phyloP scores from a whole-genome alignment of 768 basidiomycete species.

The Leccinellum rugosiceps region DNA sequence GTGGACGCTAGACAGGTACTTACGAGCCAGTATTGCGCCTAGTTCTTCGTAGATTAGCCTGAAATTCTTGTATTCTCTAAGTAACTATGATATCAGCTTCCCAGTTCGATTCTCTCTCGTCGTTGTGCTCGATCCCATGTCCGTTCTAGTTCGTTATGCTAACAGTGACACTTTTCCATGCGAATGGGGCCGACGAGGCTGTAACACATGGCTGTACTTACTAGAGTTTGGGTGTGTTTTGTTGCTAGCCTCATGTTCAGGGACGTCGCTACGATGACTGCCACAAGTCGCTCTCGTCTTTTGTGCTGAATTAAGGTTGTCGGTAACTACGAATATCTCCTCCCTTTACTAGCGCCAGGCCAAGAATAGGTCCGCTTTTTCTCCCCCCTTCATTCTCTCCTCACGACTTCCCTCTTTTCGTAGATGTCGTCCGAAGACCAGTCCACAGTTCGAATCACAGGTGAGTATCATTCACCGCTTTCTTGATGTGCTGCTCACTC shows the following conservation, averaged over 20 bases:
- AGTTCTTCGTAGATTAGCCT: too few relatives aligned
- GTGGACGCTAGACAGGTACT: too few relatives aligned
- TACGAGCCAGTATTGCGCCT: too few relatives aligned
- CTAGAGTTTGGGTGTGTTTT: background rate
- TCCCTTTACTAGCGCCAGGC: background rate
- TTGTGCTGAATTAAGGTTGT: background rate
- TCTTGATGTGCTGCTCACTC: background rate
- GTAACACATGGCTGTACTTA: background rate
- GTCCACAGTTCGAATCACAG: conserved; percentile 25
- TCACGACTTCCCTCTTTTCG: background rate
- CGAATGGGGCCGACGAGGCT: background rate
- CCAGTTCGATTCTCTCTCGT: too few relatives aligned
- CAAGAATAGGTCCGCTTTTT: background rate
- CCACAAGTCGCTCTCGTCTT: background rate
- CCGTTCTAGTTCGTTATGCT: too few relatives aligned
- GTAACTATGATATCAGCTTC: too few relatives aligned
- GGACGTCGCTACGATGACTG: conserved; percentile 4
- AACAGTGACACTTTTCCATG: too few relatives aligned
- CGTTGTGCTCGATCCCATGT: too few relatives aligned
- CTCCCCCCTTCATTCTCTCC: background rate
- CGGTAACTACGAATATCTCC: background rate
- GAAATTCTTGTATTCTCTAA: too few relatives aligned
- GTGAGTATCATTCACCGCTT: background rate
- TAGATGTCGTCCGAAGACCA: conserved; percentile 21
- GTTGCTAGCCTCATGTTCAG: background rate